Conservation (phyloP, 495 filamentous ascomycete species). For the Letharia lupina region DNA sequence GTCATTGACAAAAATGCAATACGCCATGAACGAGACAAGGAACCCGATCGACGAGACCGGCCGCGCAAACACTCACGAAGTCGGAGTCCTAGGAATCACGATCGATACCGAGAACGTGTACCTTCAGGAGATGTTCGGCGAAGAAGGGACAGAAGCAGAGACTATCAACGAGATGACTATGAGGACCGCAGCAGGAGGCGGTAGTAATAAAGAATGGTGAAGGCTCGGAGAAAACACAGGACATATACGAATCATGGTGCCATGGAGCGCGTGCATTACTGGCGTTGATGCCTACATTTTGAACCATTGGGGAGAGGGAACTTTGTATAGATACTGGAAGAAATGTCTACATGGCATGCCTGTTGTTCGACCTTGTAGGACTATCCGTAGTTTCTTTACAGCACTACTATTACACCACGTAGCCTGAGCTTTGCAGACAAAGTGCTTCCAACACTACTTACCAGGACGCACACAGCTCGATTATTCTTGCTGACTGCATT, state of each 20-base stretch:
- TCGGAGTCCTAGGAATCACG: constrained; percentile 40
- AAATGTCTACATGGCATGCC: background rate
- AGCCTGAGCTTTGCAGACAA: background rate
- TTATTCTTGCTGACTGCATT: background rate
- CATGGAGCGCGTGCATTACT: background rate
- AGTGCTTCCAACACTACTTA: background rate
- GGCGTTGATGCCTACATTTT: background rate
- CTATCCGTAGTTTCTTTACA: background rate
- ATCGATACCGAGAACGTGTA: constrained; percentile 19
- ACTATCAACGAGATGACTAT: constrained; percentile 23
- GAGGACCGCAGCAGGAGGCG: constrained; percentile 23
- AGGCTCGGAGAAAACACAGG: background rate
- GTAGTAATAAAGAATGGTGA: constrained; percentile 1
- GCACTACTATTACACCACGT: background rate
- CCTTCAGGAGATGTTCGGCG: constrained; percentile 20
- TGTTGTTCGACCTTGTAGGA: background rate
- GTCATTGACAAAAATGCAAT: constrained; percentile 72
- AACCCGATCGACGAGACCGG: constrained; percentile 16
- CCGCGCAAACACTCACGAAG: constrained; percentile 39
- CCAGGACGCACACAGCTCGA: background rate
- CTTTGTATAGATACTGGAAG: background rate
- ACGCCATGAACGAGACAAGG: constrained; percentile 27
- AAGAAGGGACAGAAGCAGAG: constrained; percentile 19
- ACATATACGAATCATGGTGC: background rate
- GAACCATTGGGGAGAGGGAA: background rate